Percentiles rank a stretch among this genome's conserved stretches.
phyloP scores from a whole-genome alignment of 75 land plant genomes.

The Larix kaempferi region DNA sequence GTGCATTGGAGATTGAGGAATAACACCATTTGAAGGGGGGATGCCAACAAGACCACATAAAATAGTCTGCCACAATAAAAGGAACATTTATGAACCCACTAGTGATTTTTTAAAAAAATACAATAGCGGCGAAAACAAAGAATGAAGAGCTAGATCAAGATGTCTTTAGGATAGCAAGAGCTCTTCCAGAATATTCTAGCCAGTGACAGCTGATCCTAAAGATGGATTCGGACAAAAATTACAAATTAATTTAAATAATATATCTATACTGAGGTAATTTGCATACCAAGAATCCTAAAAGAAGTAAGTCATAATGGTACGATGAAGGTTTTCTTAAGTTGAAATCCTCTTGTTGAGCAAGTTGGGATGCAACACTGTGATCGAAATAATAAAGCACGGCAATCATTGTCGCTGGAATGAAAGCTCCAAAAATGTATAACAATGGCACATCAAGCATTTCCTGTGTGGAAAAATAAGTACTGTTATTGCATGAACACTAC shows the following conservation, averaged over 20 bases:
- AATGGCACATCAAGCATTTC: constrained; percentile 74
- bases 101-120: not conserved
- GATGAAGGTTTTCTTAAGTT: constrained; percentile 82
- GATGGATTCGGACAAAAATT: not conserved
- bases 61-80: constrained; percentile 23
- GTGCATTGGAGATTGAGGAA: constrained; percentile 83
- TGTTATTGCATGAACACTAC: no score
- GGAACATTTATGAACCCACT: constrained; percentile 20
- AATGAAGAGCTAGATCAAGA: not conserved
- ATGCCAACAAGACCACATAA: constrained; percentile 65
- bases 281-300: constrained; percentile 76
- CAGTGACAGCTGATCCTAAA: not conserved
- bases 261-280: not conserved
- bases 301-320: constrained; percentile 80
- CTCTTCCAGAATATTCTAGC: not conserved
- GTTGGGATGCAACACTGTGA: constrained; percentile 91
- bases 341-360: constrained; percentile 90
- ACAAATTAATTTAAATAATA: not conserved
- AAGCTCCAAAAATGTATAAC: constrained; percentile 66
- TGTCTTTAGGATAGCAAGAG: not conserved
- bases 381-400: constrained; percentile 88
- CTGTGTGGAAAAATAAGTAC: constrained; percentile 28
- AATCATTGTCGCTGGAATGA: constrained; percentile 90
- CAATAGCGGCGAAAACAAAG: not conserved
- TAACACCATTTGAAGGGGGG: constrained; percentile 78